A percentile compares a stretch with the other conserved stretches of the same genome.
These are phyloP conservation scores for Candida oleophila DNA, from an alignment of 805 yeast species.

Conservation along the genomic window DNA sequence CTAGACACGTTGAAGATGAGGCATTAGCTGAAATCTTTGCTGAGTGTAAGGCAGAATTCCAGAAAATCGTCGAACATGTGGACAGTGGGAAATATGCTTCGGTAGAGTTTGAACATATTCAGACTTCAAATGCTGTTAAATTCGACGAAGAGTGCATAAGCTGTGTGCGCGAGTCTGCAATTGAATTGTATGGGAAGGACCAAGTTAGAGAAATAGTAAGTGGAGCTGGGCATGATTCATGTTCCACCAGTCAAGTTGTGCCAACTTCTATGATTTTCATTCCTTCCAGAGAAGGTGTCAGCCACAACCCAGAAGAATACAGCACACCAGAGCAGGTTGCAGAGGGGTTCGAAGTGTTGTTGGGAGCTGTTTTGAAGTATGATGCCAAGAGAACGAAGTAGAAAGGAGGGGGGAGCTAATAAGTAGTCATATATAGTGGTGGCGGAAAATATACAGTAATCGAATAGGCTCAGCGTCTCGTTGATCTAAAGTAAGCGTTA, in stretches of 20 bases:
- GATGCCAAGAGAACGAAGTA: constrained; percentile 14
- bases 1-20: constrained; percentile 54
- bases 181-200: constrained; percentile 45
- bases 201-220: constrained; percentile 49
- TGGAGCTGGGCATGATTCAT: constrained; percentile 78
- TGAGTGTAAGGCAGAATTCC: constrained; percentile 39
- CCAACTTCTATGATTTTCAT: constrained; percentile 78
- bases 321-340: constrained; percentile 64
- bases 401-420: no score
- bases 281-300: constrained; percentile 65
- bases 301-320: constrained; percentile 68
- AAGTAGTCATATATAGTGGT: no score
- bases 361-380: constrained; percentile 43
- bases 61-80: constrained; percentile 27
- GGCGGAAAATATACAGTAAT: no score
- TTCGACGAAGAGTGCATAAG: constrained; percentile 53
- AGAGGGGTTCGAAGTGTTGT: constrained; percentile 54
- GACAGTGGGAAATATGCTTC: constrained; percentile 13
- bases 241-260: constrained; percentile 51
- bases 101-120: constrained; percentile 43
- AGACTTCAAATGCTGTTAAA: constrained; percentile 54
- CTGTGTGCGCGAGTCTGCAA: constrained; percentile 54
- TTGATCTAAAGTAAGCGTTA: no score
- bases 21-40: constrained; percentile 32
- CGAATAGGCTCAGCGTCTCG: no score